Base-by-base conservation (phyloP, 768 basidiomycete genomes). In the Hydnum rufescens region DNA sequence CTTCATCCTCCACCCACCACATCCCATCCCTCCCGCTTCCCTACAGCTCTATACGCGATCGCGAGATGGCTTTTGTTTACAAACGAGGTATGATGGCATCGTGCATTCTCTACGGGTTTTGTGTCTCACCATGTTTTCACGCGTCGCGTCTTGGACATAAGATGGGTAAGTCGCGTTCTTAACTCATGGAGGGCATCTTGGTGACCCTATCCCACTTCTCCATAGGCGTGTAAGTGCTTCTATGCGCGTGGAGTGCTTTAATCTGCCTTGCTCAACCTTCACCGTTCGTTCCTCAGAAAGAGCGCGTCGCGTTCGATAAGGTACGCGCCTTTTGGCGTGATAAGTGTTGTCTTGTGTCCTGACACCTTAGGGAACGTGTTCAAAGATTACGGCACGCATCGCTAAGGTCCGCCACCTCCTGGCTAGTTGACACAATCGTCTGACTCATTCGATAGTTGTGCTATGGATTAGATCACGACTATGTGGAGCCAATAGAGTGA, bases 271-370 rank as follows among this genome's bases (percentile, higher is more conserved):
- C 49, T 61, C 56, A 60, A 59, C 53, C 32, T 57, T 57, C 13
- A 47, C n/a, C 31, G 22, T 18, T 43, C 39, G 59, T 5, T 57
- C 80, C 80, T 54, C 85, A 88, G 57, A 89, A 88, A 67, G 89
- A 93, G 67, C 81, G 78, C 63, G 83, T 93, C 51, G 81, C 86
- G 60, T 93, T 93, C 60, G 89, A 93, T 62, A 93, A 93, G 74
- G 88, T 81, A 58, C 56, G 71, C 56, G 54, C 2, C 18, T 31
- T 4, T 28, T 31, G 52, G 56, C 51, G 22, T n/a, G 4, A 13
- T 18, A 4, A 23, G 13, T 13, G 22, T 29, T 13, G 28, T 34
- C 49, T 25, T 8, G 3, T 28, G 42, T 16, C 13, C 32, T 39
- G 32, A n/a, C 19, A 19, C 32, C 4, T 51, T 18, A 30, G 13